Evolutionary conservation across 352 stramenopile genomes (phyloP).

Genomic region (Globisporangium perplexum): DNA sequence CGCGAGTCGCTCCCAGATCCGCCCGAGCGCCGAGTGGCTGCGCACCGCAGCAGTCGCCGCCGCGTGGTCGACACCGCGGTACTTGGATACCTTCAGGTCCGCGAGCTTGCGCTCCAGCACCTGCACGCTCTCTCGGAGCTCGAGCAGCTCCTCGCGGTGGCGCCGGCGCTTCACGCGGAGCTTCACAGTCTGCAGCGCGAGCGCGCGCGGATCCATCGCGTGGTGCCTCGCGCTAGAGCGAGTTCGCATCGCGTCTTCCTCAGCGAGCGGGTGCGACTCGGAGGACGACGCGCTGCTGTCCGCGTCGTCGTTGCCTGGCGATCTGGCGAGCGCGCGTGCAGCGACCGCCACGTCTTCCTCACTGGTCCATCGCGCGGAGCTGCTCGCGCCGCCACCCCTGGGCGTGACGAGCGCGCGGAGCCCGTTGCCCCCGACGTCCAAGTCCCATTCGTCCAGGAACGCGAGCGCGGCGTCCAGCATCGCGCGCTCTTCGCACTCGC

Average conservation of each 20-base stretch:
- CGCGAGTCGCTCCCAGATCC: slow-evolving; percentile 10
- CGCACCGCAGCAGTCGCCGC: too few species aligned
- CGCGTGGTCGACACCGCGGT: not conserved
- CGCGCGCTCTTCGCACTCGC: slow-evolving; percentile 6
- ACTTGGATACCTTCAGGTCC: not conserved
- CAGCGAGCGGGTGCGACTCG: too few species aligned
- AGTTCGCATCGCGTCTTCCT: not conserved
- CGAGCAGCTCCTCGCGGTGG: slow-evolving; percentile 10
- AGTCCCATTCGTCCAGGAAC: slow-evolving; percentile 14
- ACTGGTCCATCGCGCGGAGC: too few species aligned
- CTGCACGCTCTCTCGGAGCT: slow-evolving; percentile 13
- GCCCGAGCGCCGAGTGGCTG: slow-evolving; percentile 3
- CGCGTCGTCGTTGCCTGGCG: too few species aligned
- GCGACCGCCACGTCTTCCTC: too few species aligned
- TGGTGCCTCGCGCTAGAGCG: not conserved
- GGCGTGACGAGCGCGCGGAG: not conserved
- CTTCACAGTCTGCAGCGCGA: slow-evolving; percentile 9
- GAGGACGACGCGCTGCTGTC: too few species aligned
- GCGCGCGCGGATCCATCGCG: slow-evolving; percentile 4
- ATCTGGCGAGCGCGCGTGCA: too few species aligned
- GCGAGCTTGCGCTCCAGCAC: slow-evolving; percentile 7
- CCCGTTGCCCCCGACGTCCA: not conserved
- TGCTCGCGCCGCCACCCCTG: too few species aligned
- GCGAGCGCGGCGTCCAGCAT: slow-evolving; percentile 11
- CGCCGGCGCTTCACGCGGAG: slow-evolving; percentile 9